These are phyloP conservation scores for Fusarium sacchari DNA, from an alignment of 2,329 filamentous ascomycete species.

Conservation along the genomic window DNA sequence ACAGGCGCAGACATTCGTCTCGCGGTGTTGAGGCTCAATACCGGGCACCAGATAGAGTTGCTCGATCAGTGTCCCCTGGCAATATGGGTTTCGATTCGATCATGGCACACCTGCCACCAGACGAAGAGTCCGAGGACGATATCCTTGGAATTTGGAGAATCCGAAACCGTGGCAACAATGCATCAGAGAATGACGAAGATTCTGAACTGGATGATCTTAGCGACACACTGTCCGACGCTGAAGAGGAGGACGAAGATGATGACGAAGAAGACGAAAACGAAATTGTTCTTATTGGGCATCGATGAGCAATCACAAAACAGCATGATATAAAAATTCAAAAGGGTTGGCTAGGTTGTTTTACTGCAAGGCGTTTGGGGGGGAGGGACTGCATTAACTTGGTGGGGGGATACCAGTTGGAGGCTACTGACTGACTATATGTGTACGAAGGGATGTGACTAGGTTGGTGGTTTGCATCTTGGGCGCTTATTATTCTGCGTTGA, in stretches of 20 bases:
- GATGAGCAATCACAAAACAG: conserved; percentile 45
- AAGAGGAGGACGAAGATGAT: conserved; percentile 60
- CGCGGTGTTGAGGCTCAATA: conserved; percentile 48
- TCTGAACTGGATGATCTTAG: conserved; percentile 55
- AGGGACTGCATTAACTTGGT: conserved; percentile 24
- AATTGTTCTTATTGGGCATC: conserved; percentile 61
- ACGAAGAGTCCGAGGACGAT: conserved; percentile 63
- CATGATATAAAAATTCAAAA: conserved; percentile 7
- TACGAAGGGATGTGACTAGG: conserved; percentile 16
- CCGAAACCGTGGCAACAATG: conserved; percentile 58
- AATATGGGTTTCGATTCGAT: conserved; percentile 43
- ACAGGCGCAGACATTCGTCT: conserved; percentile 54
- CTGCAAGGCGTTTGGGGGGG: conserved; percentile 40
- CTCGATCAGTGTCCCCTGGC: conserved; percentile 57
- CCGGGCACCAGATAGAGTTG: conserved; percentile 53
- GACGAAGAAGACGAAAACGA: conserved; percentile 63
- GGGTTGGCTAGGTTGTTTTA: conserved; percentile 13
- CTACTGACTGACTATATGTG: conserved; percentile 20
- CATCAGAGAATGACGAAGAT: conserved; percentile 60
- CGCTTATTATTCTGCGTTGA: conserved; percentile 15
- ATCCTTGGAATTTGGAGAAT: conserved; percentile 67
- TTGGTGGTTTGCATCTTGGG: conserved; percentile 24
- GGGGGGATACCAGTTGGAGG: conserved; percentile 11
- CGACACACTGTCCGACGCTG: conserved; percentile 54
- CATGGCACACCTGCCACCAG: conserved; percentile 42